Conservation (phyloP, 2,329 filamentous ascomycete species). For the Aureobasidium mangrovei region DNA sequence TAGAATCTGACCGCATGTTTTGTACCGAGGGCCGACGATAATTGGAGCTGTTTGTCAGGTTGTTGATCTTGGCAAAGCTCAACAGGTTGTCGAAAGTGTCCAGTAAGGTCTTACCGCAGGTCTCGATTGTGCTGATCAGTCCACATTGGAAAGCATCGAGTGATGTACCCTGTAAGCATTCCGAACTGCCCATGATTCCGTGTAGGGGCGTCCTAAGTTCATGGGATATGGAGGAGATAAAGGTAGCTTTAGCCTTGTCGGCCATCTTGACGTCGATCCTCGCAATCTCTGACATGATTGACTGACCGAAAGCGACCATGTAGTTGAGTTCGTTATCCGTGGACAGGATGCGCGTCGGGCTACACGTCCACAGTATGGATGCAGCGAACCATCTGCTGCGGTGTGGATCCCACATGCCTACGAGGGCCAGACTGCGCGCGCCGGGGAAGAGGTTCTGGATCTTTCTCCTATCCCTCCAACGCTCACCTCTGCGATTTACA, state of each 20-base stretch:
- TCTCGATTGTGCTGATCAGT: slow-evolving; percentile 35
- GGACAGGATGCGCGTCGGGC: slow-evolving; percentile 27
- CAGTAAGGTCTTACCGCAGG: slow-evolving; percentile 30
- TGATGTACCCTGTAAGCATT: slow-evolving; percentile 38
- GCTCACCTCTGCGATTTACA: slow-evolving; percentile 1
- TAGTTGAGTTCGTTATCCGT: slow-evolving; percentile 32
- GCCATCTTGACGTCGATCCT: slow-evolving; percentile 30
- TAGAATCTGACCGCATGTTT: not conserved
- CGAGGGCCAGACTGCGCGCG: slow-evolving; percentile 37
- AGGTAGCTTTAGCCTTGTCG: slow-evolving; percentile 32
- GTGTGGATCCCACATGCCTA: slow-evolving; percentile 40
- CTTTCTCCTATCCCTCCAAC: slow-evolving; percentile 7
- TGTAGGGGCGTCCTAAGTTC: slow-evolving; percentile 23
- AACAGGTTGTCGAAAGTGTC: slow-evolving; percentile 29
- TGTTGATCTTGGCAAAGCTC: slow-evolving; percentile 35
- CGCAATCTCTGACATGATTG: slow-evolving; percentile 32
- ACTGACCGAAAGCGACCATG: slow-evolving; percentile 34
- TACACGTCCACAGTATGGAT: slow-evolving; percentile 34
- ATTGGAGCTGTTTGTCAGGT: slow-evolving; percentile 16
- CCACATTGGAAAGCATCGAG: slow-evolving; percentile 33
- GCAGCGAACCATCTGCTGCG: slow-evolving; percentile 16
- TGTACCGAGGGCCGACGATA: not conserved
- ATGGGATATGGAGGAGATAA: slow-evolving; percentile 10
- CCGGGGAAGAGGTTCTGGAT: slow-evolving; percentile 29
- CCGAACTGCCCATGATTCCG: slow-evolving; percentile 34